Evolutionary conservation across 1,284 basidiomycete genomes (phyloP), one percentile per base, ranked within the genome.

Genomic region (Naganishia sp.): DNA sequence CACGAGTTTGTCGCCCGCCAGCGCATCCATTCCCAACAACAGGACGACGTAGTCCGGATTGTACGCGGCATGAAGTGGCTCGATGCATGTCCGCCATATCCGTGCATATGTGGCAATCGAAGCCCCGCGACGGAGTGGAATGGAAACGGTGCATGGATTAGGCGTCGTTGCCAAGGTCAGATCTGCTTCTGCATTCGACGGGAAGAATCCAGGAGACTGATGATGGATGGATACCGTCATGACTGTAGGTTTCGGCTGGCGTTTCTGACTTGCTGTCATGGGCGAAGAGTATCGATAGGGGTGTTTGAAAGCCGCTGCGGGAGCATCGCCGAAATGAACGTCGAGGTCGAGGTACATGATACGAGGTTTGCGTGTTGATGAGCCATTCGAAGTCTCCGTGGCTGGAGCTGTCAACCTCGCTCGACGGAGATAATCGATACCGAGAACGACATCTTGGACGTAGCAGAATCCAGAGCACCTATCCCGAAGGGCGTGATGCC

Each of bases 291-390:
- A 69, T 46, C 70, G 72, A 42, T 68, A 61, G 6, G 72, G 76
- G 44, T 73, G 75, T 66, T 82, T 80, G 75, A 94, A 94, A 0
- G 90, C 90, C 28, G 87, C 84, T 0, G 88, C 88, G 42, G 94
- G 91, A 0, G 87, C 93, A 73, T 97, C 94, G 5, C 90, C 77
- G 60, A 75, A 93, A 77, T 97, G 94, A 2, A 97, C 81, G 76
- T 97, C 94, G 16, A 97, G 80, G 76, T 97, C 94, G 56, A 97
- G 83, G 78, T 96, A 96, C 84, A 95, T 86, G 25, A 93, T 83
- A 2, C 89, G 85, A 1, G 88, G 82, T 72, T 86, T 57, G 16
- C 68, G 50, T 13, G 6, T 33, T 7, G 25, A 16, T n/a, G 48
- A 11, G 18, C 21, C n/a, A 21, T 13, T 9, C 15, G 57, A 49